phyloP scores from a whole-genome alignment of 176 grass and related monocot genomes.

The Metroxylon sagu region DNA sequence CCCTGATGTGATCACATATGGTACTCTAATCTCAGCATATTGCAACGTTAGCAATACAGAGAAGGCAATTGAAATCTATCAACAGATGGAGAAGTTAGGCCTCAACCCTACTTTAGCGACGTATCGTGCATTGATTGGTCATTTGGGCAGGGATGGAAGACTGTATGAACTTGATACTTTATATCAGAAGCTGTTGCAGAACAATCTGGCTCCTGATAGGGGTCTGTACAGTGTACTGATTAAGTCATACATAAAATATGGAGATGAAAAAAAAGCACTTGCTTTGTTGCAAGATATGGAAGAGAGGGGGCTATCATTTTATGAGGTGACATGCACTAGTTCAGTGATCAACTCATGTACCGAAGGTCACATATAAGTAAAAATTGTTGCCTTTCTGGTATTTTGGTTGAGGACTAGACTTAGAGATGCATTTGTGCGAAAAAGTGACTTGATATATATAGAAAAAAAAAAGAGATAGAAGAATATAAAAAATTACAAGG shows the following conservation, averaged over 20 bases:
- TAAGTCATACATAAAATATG: conserved; percentile 30
- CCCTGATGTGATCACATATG: conserved; percentile 53
- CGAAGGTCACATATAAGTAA: too few species aligned
- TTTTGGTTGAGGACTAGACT: too few species aligned
- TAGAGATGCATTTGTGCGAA: too few species aligned
- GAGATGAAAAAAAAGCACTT: conserved; percentile 32
- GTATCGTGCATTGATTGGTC: conserved; percentile 30
- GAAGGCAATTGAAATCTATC: conserved; percentile 39
- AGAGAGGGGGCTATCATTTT: conserved; percentile 28
- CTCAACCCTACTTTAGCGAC: conserved; percentile 38
- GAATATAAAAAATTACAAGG: too few species aligned
- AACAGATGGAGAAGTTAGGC: conserved; percentile 37
- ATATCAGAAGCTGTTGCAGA: conserved; percentile 41
- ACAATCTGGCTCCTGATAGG: conserved; percentile 39
- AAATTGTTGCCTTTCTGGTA: too few species aligned
- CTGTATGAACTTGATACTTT: conserved; percentile 39
- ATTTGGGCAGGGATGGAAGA: conserved; percentile 31
- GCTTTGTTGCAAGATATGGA: conserved; percentile 35
- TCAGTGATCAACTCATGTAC: too few species aligned
- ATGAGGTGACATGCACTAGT: not conserved
- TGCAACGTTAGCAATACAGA: conserved; percentile 33
- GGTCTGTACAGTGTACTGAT: conserved; percentile 32
- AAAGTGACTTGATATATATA: too few species aligned
- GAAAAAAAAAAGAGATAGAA: too few species aligned
- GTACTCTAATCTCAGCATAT: conserved; percentile 47